phyloP scores from a whole-genome alignment of 169 alveolate genomes.

The Cryptosporidium parvum region DNA sequence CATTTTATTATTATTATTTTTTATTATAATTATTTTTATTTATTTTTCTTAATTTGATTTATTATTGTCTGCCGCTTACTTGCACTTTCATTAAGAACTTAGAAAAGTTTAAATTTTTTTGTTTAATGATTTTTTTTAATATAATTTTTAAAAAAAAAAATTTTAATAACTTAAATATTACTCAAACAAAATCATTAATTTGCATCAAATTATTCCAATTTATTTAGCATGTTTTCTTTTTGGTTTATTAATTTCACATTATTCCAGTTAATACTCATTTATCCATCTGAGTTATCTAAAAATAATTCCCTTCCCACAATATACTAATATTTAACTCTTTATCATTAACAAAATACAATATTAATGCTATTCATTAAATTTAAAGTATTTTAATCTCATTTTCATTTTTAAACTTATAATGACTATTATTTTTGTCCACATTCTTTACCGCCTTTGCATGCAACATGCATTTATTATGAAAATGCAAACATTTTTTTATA shows the following conservation, averaged over 20 bases:
- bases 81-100: neutral
- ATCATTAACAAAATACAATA: no score
- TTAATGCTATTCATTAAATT: neutral
- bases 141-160: neutral
- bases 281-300: no score
- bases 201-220: no score
- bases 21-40: neutral
- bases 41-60: conserved; percentile 2
- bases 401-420: neutral
- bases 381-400: neutral
- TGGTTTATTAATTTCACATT: no score
- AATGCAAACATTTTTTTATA: neutral
- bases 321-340: no score
- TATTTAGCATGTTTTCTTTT: no score
- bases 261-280: no score
- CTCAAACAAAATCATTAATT: no score
- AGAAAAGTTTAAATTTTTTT: neutral
- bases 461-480: neutral
- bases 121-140: neutral
- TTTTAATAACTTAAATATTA: no score
- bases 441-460: neutral
- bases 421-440: neutral
- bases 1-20: neutral
- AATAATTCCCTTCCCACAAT: no score
- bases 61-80: conserved; percentile 5